Evolutionary conservation across 495 filamentous ascomycete species (phyloP).

Genomic region (Aspergillus kassunensis): DNA sequence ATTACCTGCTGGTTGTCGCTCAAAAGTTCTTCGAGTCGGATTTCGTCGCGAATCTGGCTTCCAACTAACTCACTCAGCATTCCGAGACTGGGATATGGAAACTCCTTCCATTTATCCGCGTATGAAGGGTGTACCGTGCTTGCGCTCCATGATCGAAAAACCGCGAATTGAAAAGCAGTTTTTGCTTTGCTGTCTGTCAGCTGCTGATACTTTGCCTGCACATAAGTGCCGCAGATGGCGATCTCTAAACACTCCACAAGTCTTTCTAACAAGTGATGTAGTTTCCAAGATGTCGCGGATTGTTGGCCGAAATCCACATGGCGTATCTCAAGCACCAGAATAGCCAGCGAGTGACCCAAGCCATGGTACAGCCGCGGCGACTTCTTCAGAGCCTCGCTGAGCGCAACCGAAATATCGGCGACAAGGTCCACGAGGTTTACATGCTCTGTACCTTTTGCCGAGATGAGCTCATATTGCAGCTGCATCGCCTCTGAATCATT

Average conservation of each 20-base stretch:
- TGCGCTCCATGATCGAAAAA: neutral
- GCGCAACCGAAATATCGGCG: neutral
- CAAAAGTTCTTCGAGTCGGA: neutral
- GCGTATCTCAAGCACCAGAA: neutral
- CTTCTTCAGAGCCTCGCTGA: neutral
- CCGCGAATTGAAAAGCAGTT: neutral
- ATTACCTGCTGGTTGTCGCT: neutral
- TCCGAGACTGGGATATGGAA: neutral
- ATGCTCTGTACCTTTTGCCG: neutral
- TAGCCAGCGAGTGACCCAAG: neutral
- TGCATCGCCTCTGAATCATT: too few species aligned
- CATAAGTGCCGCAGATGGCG: neutral
- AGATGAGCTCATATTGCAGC: neutral
- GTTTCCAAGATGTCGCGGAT: neutral
- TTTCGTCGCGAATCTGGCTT: neutral
- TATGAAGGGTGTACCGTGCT: neutral
- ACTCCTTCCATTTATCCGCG: neutral
- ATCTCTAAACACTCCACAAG: neutral
- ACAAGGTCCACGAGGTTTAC: neutral
- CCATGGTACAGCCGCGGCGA: neutral
- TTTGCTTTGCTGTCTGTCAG: neutral
- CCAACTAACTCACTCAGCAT: neutral
- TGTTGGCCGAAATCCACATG: neutral
- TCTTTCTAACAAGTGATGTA: neutral
- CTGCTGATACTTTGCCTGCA: neutral